phyloP scores from a whole-genome alignment of 768 basidiomycete species.

The Neoboletus subvelutipes region DNA sequence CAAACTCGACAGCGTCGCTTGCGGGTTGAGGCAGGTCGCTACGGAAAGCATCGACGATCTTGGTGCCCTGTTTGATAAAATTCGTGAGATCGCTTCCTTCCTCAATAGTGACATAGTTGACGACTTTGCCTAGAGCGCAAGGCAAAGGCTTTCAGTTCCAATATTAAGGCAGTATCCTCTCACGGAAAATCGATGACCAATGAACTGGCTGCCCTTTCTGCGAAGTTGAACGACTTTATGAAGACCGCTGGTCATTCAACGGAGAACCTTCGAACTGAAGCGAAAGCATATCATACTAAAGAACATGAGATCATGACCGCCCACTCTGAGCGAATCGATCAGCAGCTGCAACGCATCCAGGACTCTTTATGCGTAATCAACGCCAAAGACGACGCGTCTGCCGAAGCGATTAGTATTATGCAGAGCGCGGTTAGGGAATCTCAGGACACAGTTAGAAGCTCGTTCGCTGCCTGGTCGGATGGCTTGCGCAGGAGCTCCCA shows the following conservation, averaged over 20 bases:
- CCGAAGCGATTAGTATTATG: constrained; percentile 49
- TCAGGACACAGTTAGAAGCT: constrained; percentile 50
- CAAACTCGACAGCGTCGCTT: constrained; percentile 69
- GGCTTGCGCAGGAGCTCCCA: constrained; percentile 50
- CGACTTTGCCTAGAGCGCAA: constrained; percentile 62
- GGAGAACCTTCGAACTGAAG: constrained; percentile 52
- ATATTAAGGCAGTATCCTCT: constrained; percentile 60
- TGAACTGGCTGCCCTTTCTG: constrained; percentile 52
- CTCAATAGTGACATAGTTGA: constrained; percentile 7
- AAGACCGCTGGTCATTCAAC: constrained; percentile 55
- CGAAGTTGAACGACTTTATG: constrained; percentile 61
- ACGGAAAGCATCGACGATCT: constrained; percentile 73
- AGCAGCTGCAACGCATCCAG: constrained; percentile 55
- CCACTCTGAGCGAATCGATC: constrained; percentile 54
- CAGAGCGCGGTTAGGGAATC: constrained; percentile 51
- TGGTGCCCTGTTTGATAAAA: constrained; percentile 71
- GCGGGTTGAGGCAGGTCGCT: constrained; percentile 60
- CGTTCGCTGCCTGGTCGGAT: constrained; percentile 56
- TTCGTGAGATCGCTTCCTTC: constrained; percentile 52
- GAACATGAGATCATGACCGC: constrained; percentile 53
- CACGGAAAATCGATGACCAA: constrained; percentile 60
- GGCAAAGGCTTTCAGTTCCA: constrained; percentile 56
- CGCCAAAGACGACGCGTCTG: constrained; percentile 53
- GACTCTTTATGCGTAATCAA: constrained; percentile 54
- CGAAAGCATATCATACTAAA: constrained; percentile 53